Evolutionary conservation across 352 stramenopile species (phyloP), one percentile per base, ranked within the genome.

Genomic region (Phytopythium cucurbitacearum): DNA sequence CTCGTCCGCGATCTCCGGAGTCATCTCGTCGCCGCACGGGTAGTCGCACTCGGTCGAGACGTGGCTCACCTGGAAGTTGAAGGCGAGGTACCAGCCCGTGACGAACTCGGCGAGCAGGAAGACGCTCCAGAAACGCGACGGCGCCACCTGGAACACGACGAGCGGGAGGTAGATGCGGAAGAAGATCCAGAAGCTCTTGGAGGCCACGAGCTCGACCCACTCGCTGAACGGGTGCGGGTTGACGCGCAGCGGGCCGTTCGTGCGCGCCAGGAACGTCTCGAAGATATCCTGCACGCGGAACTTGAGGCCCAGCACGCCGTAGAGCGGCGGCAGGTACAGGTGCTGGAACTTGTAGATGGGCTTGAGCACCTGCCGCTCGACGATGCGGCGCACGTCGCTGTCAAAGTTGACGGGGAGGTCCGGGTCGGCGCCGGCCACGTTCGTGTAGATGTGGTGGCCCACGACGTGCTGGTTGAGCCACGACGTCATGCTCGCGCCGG

Each of bases 401-500:
- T 90, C 65, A 47, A 92, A 87, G 70, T 91, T 76, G 48, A 91
- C 85, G 4, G 95, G 94, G 12, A 98, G 73, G 62, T 98, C 94
- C 5, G 94, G 94, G 71, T 98, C 94, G 4, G 88, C 85, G 28
- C 91, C 86, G 9, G 91, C 72, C 10, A 98, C 85, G 71, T 98
- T 98, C 40, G 94, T 98, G 78, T 97, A 97, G 56, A 94, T 93
- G 76, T 98, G 94, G 72, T 98, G 94, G 47, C 90, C 94, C 56
- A 98, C 91, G 5, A 97, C 92, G 76, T 98, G 94, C 72, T 98
- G 94, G 64, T 97, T 95, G 37, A 97, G 83, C 93, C 89, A 98
- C 72, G 82, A 97, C 55, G 87, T 71, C 85, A 95, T 97, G 74
- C 73, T 94, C n/a, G 82, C 85, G 34, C 90, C 91, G 13, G 88